Evolutionary conservation across 306 rosid genomes (phyloP).

Genomic region (Prunus campanulata): DNA sequence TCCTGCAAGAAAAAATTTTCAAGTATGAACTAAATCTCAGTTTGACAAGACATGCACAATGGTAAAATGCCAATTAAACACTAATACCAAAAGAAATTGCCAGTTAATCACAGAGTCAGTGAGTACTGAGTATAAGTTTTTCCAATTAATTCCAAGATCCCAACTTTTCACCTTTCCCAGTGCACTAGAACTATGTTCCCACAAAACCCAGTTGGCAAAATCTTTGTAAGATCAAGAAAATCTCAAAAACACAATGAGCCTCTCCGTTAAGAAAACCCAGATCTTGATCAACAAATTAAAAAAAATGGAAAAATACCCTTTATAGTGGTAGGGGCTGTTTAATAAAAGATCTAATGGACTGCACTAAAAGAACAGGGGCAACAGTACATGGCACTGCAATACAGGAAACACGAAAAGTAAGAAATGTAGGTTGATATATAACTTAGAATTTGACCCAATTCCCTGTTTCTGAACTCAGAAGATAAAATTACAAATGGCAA

Average conservation of each 20-base stretch:
- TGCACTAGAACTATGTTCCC: not conserved
- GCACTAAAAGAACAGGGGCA: constrained; percentile 18
- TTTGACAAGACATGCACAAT: not conserved
- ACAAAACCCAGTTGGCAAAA: constrained; percentile 4
- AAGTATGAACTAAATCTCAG: constrained; percentile 31
- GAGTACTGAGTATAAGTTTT: not conserved
- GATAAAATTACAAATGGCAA: not conserved
- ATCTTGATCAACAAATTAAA: constrained; percentile 34
- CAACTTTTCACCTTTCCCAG: not conserved
- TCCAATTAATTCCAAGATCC: constrained; percentile 13
- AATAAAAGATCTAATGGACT: constrained; percentile 32
- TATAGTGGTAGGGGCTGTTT: no score
- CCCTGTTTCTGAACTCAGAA: not conserved
- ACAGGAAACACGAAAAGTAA: not conserved
- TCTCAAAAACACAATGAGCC: not conserved
- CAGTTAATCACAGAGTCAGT: constrained; percentile 18
- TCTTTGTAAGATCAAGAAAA: constrained; percentile 1
- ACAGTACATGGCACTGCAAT: constrained; percentile 18
- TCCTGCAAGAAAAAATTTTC: constrained; percentile 44
- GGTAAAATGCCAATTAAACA: not conserved
- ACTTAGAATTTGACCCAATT: constrained; percentile 18
- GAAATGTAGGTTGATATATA: not conserved
- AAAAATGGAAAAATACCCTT: not conserved
- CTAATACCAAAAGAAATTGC: not conserved
- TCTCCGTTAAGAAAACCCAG: constrained; percentile 31